phyloP scores from a whole-genome alignment of 2,329 filamentous ascomycete species.

The Daldinia sp. region DNA sequence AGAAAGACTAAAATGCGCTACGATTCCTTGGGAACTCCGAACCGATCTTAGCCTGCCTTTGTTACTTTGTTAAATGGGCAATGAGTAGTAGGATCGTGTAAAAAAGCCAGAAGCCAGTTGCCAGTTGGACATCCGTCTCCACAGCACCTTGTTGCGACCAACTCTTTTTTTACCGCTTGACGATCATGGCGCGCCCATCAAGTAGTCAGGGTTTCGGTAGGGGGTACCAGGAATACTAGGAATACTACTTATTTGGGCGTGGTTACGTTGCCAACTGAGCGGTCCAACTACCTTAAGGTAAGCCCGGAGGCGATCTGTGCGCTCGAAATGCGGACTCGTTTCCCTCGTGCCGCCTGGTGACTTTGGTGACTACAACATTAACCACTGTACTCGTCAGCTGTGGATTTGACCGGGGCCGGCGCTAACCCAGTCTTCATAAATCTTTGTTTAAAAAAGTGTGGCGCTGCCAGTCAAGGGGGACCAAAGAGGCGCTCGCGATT shows the following conservation, averaged over 20 bases:
- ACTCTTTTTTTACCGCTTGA: conserved; percentile 32
- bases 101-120: conserved; percentile 6
- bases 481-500: conserved; percentile 33
- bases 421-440: conserved; percentile 36
- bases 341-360: conserved; percentile 30
- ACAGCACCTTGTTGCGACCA: conserved; percentile 23
- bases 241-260: conserved; percentile 37
- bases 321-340: conserved; percentile 34
- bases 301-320: conserved; percentile 43
- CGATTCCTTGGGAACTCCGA: conserved; percentile 34
- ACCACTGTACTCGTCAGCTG: conserved; percentile 30
- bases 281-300: conserved; percentile 34
- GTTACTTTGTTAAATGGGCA: conserved; percentile 19
- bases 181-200: conserved; percentile 35
- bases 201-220: conserved; percentile 35
- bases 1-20: conserved; percentile 18
- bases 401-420: conserved; percentile 34
- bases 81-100: conserved; percentile 25
- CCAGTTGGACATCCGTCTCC: conserved; percentile 27
- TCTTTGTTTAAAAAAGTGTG: conserved; percentile 22
- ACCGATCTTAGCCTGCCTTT: conserved; percentile 27
- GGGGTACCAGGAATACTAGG: conserved; percentile 10
- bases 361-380: conserved; percentile 7
- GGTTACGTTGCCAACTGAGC: conserved; percentile 41
- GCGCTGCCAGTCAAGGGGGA: conserved; percentile 14